Percentiles rank a stretch among this genome's conserved stretches.
These are phyloP conservation scores for Cenchrus americanus DNA, from an alignment of 176 grass and related monocot species.

Conservation along the genomic window DNA sequence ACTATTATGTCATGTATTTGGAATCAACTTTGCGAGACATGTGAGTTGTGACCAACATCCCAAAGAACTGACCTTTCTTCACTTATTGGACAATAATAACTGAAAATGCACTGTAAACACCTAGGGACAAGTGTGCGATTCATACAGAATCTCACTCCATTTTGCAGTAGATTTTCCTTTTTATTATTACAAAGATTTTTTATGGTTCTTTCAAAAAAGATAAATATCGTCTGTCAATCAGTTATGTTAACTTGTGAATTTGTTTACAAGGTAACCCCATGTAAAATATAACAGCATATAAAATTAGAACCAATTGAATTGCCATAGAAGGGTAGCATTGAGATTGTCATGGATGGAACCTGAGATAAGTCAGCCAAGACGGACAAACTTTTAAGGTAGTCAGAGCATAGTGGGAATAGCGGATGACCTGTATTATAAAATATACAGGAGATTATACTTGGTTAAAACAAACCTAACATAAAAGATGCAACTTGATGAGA, in stretches of 20 bases:
- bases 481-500: neutral
- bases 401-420: constrained; percentile 88
- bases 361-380: constrained; percentile 79
- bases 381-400: constrained; percentile 64
- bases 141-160: neutral
- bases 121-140: neutral
- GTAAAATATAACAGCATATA: neutral
- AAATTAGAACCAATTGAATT: neutral
- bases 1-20: constrained; percentile 6
- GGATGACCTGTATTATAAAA: constrained; percentile 63
- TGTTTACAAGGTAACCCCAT: neutral
- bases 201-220: neutral
- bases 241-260: neutral
- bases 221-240: neutral
- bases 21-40: neutral
- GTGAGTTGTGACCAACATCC: neutral
- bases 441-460: neutral
- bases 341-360: constrained; percentile 45
- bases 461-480: neutral
- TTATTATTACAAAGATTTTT: neutral
- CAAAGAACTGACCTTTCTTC: neutral
- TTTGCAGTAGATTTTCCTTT: neutral
- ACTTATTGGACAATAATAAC: neutral
- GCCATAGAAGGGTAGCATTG: neutral
- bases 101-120: neutral